Evolutionary conservation across 2,329 filamentous ascomycete genomes (phyloP).

Genomic region (Venturia asperata): DNA sequence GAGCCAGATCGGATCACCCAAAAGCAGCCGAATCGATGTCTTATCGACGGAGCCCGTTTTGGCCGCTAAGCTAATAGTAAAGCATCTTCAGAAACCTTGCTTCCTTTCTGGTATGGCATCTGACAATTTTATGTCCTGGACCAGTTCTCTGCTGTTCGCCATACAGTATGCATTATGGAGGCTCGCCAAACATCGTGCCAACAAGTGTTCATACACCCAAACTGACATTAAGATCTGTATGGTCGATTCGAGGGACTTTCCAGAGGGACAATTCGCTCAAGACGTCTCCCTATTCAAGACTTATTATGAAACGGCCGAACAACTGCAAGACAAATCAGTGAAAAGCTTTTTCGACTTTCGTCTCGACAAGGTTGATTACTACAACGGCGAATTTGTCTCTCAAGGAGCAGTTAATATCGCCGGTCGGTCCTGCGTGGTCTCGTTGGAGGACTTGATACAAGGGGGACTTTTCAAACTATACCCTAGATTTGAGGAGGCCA

Average conservation of each 20-base stretch:
- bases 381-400: conserved; percentile 9
- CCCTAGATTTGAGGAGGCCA: background rate
- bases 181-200: too few species aligned
- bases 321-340: background rate
- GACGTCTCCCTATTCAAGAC: conserved; percentile 2
- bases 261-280: background rate
- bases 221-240: conserved; percentile 11
- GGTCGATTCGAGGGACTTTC: background rate
- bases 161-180: background rate
- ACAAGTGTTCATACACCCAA: too few species aligned
- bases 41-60: background rate
- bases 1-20: background rate
- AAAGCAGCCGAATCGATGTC: background rate
- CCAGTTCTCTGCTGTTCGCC: background rate
- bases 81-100: background rate
- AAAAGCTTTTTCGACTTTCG: conserved; percentile 11
- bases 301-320: background rate
- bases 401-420: background rate
- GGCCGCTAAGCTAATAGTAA: background rate
- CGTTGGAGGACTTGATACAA: conserved; percentile 4
- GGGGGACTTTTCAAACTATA: conserved; percentile 1
- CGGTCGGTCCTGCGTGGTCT: conserved; percentile 1
- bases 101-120: background rate
- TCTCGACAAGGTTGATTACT: background rate
- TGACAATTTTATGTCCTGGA: background rate